phyloP scores from a whole-genome alignment of 805 yeast species.

The Candida tibetensis region DNA sequence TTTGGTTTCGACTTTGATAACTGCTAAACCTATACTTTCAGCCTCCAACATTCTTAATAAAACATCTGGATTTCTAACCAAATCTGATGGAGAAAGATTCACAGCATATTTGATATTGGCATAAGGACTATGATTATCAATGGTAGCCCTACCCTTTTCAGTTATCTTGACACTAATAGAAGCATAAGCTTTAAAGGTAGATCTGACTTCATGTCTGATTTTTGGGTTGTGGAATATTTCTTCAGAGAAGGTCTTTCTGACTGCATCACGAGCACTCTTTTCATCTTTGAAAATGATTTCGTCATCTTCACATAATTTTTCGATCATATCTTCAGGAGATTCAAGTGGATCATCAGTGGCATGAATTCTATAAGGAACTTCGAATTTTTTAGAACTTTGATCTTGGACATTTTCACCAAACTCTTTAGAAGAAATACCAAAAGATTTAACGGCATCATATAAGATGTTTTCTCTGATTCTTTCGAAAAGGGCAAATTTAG shows the following conservation, averaged over 20 bases:
- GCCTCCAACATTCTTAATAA: conserved; percentile 91
- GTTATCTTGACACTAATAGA: conserved; percentile 73
- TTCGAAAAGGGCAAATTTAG: conserved; percentile 61
- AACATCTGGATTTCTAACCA: conserved; percentile 72
- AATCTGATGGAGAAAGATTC: conserved; percentile 74
- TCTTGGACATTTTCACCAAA: conserved; percentile 77
- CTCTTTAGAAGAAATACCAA: conserved; percentile 76
- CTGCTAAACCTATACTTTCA: conserved; percentile 71
- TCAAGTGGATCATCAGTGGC: conserved; percentile 65
- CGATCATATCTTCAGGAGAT: conserved; percentile 61
- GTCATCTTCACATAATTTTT: conserved; percentile 42
- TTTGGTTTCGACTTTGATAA: conserved; percentile 57
- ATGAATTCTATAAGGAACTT: conserved; percentile 55
- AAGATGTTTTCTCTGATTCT: conserved; percentile 63
- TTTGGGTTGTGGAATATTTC: conserved; percentile 79
- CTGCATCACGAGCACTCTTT: conserved; percentile 66
- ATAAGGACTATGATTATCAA: conserved; percentile 76
- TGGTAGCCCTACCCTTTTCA: conserved; percentile 66
- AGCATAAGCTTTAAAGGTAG: conserved; percentile 61
- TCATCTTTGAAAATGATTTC: conserved; percentile 54
- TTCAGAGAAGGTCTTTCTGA: conserved; percentile 72
- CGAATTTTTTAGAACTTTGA: conserved; percentile 49
- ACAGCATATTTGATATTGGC: conserved; percentile 90
- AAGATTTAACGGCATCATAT: conserved; percentile 61
- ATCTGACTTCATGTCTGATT: conserved; percentile 66